Conservation (phyloP, 345 rosid species). For the Ceriops zippeliana region DNA sequence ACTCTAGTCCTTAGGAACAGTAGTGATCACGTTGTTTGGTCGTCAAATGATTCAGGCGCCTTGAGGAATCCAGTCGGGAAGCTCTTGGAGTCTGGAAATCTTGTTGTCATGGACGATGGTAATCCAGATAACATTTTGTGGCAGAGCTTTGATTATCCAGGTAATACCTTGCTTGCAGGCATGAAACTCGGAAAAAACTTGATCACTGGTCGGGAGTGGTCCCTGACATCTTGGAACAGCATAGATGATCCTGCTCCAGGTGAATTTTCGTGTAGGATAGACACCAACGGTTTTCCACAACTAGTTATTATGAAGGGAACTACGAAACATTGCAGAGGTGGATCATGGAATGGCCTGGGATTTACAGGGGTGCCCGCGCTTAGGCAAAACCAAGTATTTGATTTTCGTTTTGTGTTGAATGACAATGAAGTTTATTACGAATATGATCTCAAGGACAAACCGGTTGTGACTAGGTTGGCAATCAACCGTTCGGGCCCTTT, state of each 20-base stretch:
- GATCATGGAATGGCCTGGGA: slow-evolving; percentile 17
- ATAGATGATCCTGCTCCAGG: slow-evolving; percentile 19
- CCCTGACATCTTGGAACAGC: slow-evolving; percentile 9
- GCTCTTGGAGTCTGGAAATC: slow-evolving; percentile 26
- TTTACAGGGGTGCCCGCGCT: background rate
- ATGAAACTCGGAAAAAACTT: slow-evolving; percentile 17
- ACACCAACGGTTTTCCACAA: slow-evolving; percentile 15
- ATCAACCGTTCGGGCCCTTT: background rate
- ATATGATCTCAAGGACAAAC: background rate
- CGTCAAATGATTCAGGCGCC: slow-evolving; percentile 9
- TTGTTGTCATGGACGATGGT: slow-evolving; percentile 13
- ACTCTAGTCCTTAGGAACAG: slow-evolving; percentile 19
- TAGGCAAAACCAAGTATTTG: background rate
- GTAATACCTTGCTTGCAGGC: slow-evolving; percentile 16
- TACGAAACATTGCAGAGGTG: background rate
- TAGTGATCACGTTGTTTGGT: slow-evolving; percentile 18
- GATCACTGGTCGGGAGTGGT: background rate
- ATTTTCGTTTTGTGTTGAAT: slow-evolving; percentile 1
- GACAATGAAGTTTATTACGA: slow-evolving; percentile 9
- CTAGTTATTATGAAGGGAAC: slow-evolving; percentile 3
- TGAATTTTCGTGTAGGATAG: background rate
- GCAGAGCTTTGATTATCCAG: slow-evolving; percentile 24
- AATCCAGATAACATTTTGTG: slow-evolving; percentile 5
- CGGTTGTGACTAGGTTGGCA: slow-evolving; percentile 2
- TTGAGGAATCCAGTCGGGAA: background rate